Evolutionary conservation across 805 yeast species (phyloP).

Genomic region (Blastobotrys peoriensis): DNA sequence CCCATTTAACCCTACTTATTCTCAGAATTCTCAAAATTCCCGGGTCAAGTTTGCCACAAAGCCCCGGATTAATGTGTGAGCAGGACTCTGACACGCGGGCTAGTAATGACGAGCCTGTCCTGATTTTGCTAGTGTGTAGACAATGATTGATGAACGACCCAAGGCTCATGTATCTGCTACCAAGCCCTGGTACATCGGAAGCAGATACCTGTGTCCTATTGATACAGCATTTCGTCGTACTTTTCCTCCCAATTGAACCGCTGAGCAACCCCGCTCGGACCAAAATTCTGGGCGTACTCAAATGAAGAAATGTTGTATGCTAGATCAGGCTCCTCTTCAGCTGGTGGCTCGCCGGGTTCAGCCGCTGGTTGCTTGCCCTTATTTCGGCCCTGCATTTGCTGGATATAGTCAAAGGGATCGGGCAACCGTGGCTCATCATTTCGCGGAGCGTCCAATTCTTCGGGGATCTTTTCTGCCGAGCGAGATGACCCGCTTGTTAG

Average conservation of each 20-base stretch:
- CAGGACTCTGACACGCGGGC: too few species aligned
- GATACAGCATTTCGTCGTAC: slow-evolving; percentile 10
- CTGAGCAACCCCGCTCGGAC: slow-evolving; percentile 12
- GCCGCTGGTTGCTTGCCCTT: not conserved
- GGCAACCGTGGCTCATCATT: slow-evolving; percentile 12
- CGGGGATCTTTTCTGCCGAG: slow-evolving; percentile 3
- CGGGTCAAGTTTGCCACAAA: not conserved
- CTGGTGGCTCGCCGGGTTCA: slow-evolving; percentile 6
- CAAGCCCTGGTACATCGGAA: not conserved
- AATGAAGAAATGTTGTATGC: slow-evolving; percentile 14
- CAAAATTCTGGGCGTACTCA: slow-evolving; percentile 16
- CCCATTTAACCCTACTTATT: not conserved
- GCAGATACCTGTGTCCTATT: slow-evolving; percentile 1
- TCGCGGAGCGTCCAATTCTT: slow-evolving; percentile 1
- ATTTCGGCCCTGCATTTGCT: slow-evolving; percentile 3
- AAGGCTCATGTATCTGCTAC: too few species aligned
- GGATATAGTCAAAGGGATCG: slow-evolving; percentile 18
- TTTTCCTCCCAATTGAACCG: slow-evolving; percentile 22
- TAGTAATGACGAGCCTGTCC: too few species aligned
- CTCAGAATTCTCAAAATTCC: not conserved
- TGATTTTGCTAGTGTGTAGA: too few species aligned
- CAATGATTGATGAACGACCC: too few species aligned
- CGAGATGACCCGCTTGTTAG: slow-evolving; percentile 1
- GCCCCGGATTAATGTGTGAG: not conserved
- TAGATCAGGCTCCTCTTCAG: slow-evolving; percentile 6